Conservation (phyloP, 805 yeast species). For the Metschnikowia noctiluminum region DNA sequence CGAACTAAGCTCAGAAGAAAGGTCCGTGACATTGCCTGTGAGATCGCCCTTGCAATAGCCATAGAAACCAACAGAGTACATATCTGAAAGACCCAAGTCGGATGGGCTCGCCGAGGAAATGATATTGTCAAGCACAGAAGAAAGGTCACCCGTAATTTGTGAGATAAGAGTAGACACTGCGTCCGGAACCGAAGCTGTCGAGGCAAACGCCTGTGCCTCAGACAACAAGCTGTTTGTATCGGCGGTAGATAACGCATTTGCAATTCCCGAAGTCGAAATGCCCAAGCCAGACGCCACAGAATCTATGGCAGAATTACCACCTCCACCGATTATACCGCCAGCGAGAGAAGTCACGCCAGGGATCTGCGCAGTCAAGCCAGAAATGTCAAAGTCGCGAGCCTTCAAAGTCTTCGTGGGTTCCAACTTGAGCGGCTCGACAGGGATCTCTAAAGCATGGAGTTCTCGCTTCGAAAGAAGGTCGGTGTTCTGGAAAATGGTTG, state of each 20-base stretch:
- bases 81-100: constrained; percentile 40
- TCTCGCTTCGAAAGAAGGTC: constrained; percentile 1
- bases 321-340: background rate
- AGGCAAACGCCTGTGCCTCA: constrained; percentile 12
- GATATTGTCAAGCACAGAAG: constrained; percentile 21
- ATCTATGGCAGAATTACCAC: constrained; percentile 5
- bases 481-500: constrained; percentile 24
- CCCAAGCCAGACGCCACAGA: constrained; percentile 7
- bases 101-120: constrained; percentile 21
- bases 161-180: constrained; percentile 16
- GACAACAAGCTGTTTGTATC: constrained; percentile 9
- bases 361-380: constrained; percentile 4
- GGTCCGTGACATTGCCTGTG: constrained; percentile 3
- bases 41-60: constrained; percentile 40
- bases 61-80: constrained; percentile 39
- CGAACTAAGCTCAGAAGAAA: constrained; percentile 9
- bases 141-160: constrained; percentile 8
- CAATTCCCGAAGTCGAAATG: constrained; percentile 9
- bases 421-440: background rate
- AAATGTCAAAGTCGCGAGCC: constrained; percentile 1
- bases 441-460: background rate
- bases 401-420: constrained; percentile 7
- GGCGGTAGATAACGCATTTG: constrained; percentile 5
- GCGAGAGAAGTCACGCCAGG: constrained; percentile 7
- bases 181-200: constrained; percentile 15